Conservation (phyloP, 495 filamentous ascomycete genomes). For the Terfezia boudieri region DNA sequence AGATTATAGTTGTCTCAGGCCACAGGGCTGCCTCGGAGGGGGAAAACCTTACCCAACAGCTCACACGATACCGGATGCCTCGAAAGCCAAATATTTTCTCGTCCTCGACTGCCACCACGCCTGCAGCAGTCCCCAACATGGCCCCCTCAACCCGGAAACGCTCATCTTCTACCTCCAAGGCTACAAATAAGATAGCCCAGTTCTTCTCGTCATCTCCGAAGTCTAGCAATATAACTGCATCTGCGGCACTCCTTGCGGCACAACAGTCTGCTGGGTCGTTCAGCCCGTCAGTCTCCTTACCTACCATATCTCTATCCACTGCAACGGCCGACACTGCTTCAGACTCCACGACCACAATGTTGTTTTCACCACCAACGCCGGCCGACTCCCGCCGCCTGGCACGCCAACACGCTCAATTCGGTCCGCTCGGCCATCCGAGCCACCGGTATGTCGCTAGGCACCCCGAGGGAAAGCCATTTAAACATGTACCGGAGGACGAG, state of each 20-base stretch:
- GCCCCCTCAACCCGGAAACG: slow-evolving; percentile 19
- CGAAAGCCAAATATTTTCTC: neutral
- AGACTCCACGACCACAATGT: slow-evolving; percentile 19
- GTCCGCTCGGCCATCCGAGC: slow-evolving; percentile 51
- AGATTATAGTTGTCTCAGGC: no score
- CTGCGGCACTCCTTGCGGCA: slow-evolving; percentile 37
- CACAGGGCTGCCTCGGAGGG: no score
- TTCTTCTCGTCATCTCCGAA: slow-evolving; percentile 49
- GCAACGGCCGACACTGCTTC: slow-evolving; percentile 22
- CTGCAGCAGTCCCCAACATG: slow-evolving; percentile 17
- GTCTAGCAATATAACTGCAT: slow-evolving; percentile 31
- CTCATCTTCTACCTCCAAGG: slow-evolving; percentile 33
- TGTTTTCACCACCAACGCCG: slow-evolving; percentile 81
- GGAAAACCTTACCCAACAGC: neutral
- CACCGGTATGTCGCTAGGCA: slow-evolving; percentile 77
- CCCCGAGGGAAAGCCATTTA: slow-evolving; percentile 45
- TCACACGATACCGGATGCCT: neutral
- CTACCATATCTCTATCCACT: slow-evolving; percentile 79
- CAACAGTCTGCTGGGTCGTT: slow-evolving; percentile 29
- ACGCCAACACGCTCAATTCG: slow-evolving; percentile 76
- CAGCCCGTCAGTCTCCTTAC: slow-evolving; percentile 53
- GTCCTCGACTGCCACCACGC: slow-evolving; percentile 10
- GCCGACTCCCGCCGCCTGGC: slow-evolving; percentile 55
- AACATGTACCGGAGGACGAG: slow-evolving; percentile 75
- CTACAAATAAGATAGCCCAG: slow-evolving; percentile 31